Conservation (phyloP, 2,329 filamentous ascomycete genomes). For the Fusarium phyllophilum region DNA sequence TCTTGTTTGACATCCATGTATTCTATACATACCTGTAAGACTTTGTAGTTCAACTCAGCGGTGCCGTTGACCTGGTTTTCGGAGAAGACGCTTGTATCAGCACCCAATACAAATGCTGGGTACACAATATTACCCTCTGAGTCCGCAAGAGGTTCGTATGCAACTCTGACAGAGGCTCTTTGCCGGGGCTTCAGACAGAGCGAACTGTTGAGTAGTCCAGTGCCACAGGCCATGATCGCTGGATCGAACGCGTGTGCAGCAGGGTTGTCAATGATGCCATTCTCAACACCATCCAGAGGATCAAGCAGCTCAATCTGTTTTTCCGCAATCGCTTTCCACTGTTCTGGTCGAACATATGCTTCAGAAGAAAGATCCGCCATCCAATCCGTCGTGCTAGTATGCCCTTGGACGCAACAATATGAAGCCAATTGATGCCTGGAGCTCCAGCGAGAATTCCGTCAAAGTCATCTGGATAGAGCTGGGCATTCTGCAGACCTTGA, state of each 20-base stretch:
- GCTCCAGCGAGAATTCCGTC: slow-evolving; percentile 7
- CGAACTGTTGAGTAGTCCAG: not conserved
- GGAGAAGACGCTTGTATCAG: slow-evolving; percentile 11
- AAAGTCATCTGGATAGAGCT: slow-evolving; percentile 9
- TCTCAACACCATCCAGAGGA: slow-evolving; percentile 2
- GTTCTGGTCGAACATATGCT: slow-evolving; percentile 4
- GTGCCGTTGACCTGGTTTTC: slow-evolving; percentile 4
- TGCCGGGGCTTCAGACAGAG: slow-evolving; percentile 1
- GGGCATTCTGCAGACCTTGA: slow-evolving; percentile 3
- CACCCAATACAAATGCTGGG: not conserved
- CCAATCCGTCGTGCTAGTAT: not conserved
- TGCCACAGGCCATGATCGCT: not conserved
- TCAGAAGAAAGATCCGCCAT: not conserved
- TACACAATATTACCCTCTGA: not conserved
- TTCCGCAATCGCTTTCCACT: not conserved
- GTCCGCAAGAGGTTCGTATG: slow-evolving; percentile 6
- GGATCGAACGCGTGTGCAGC: not conserved
- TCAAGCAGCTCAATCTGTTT: slow-evolving; percentile 13
- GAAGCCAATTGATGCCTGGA: slow-evolving; percentile 6
- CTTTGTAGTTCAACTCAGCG: not conserved
- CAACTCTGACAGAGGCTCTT: not conserved
- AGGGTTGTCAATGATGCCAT: slow-evolving; percentile 9
- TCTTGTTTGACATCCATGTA: no score
- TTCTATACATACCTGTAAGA: not conserved
- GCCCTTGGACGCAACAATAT: slow-evolving; percentile 12